Conservation (phyloP, 75 land plant species). For the Adiantum capillusveneris region DNA sequence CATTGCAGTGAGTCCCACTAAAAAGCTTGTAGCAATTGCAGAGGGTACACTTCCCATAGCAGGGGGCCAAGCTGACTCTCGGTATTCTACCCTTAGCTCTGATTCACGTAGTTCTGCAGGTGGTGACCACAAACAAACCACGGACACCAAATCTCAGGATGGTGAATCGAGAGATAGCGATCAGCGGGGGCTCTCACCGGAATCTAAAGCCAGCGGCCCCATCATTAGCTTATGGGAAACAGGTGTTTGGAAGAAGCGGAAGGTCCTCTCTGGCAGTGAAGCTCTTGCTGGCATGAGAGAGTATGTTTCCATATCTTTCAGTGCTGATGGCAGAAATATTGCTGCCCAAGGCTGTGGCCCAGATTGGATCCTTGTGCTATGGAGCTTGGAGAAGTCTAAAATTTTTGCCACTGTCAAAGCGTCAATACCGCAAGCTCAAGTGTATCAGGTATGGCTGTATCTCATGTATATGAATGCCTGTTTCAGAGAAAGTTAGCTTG, state of each 20-base stretch:
- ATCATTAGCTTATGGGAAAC: conserved; percentile 30
- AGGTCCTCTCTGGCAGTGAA: conserved; percentile 16
- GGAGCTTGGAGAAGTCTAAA: conserved; percentile 32
- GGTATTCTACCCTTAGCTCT: conserved; percentile 7
- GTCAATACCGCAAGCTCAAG: conserved; percentile 21
- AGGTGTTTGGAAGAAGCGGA: conserved; percentile 15
- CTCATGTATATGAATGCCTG: too few species aligned
- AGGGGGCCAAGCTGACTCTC: conserved; percentile 1
- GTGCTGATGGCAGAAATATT: conserved; percentile 16
- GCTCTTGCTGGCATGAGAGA: conserved; percentile 20
- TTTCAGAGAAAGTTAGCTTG: too few species aligned
- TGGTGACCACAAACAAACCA: not conserved
- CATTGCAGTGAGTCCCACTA: conserved; percentile 21
- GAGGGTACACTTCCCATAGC: conserved; percentile 11
- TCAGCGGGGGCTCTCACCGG: conserved; percentile 11
- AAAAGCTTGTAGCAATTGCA: conserved; percentile 26
- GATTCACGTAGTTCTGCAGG: conserved; percentile 1
- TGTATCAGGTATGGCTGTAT: conserved; percentile 29
- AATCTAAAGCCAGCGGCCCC: conserved; percentile 12
- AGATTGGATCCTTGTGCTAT: conserved; percentile 28
- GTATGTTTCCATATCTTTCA: conserved; percentile 28
- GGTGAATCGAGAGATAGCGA: conserved; percentile 18
- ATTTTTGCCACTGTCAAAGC: conserved; percentile 20
- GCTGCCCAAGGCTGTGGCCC: conserved; percentile 28
- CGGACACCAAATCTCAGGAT: conserved; percentile 13